These are phyloP conservation scores for Fusarium tupiense DNA, from an alignment of 2,329 filamentous ascomycete genomes.

Conservation along the genomic window DNA sequence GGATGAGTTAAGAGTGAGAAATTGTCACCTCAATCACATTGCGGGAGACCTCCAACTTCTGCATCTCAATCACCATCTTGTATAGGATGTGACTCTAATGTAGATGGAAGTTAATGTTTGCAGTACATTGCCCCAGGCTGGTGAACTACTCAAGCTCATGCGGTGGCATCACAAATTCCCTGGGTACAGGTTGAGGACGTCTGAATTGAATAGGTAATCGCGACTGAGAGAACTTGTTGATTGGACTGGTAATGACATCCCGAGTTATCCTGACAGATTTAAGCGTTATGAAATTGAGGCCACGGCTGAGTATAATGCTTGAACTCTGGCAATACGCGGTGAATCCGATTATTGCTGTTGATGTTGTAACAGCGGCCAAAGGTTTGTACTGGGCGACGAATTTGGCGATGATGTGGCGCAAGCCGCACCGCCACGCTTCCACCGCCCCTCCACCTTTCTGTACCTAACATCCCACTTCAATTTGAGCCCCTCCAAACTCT, in stretches of 20 bases:
- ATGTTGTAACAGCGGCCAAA: neutral
- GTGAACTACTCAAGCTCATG: neutral
- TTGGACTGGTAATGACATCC: neutral
- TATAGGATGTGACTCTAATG: neutral
- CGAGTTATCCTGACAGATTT: neutral
- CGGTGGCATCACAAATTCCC: neutral
- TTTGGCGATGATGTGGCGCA: slow-evolving; percentile 2
- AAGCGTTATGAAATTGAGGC: neutral
- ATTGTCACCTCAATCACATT: neutral
- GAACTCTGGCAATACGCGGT: neutral
- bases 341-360: neutral
- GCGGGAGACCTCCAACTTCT: too few relatives aligned
- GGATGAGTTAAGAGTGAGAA: neutral
- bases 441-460: slow-evolving; percentile 24
- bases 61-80: too few relatives aligned
- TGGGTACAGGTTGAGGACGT: neutral
- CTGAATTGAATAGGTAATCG: neutral
- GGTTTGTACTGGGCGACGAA: neutral
- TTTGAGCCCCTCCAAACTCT: slow-evolving; percentile 40
- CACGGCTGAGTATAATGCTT: neutral
- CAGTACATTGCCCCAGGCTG: neutral
- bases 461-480: slow-evolving; percentile 30
- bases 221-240: neutral
- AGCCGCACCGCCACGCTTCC: slow-evolving; percentile 5
- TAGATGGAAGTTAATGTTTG: neutral